Percentiles rank a stretch among this genome's conserved stretches.
Evolutionary conservation across 208 protist genomes (phyloP).

Genomic region (Crithidia sp.): DNA sequence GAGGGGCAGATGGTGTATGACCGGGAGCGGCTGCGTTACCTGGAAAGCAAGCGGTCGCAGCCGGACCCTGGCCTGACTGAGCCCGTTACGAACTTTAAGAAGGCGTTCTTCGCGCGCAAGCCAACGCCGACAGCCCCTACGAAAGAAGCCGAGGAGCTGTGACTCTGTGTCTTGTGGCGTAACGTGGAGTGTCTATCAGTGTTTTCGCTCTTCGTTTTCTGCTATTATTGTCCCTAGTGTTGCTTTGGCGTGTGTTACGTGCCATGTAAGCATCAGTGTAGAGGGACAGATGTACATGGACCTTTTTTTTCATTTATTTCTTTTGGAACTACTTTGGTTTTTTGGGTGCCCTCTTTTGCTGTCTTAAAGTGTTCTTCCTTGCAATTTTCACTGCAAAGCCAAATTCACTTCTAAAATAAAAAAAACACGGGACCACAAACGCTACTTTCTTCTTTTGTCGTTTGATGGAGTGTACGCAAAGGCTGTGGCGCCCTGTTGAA

Average conservation of each 20-base stretch:
- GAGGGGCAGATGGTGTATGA: slow-evolving; percentile 29
- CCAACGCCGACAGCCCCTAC: neutral
- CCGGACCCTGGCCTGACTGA: neutral
- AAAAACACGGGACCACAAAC: too few relatives aligned
- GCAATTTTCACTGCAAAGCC: too few relatives aligned
- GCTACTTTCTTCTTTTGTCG: neutral
- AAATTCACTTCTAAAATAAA: too few relatives aligned
- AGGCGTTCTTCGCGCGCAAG: slow-evolving; percentile 14
- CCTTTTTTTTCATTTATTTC: neutral
- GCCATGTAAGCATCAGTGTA: too few relatives aligned
- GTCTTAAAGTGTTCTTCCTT: too few relatives aligned
- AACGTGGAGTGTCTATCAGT: too few relatives aligned
- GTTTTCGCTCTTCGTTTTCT: too few relatives aligned
- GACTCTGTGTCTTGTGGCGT: neutral
- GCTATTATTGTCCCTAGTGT: too few relatives aligned
- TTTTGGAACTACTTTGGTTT: neutral
- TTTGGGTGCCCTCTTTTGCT: too few relatives aligned
- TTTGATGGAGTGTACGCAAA: too few relatives aligned
- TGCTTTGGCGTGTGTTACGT: too few relatives aligned
- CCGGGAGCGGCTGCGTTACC: slow-evolving; percentile 32
- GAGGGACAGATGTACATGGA: neutral
- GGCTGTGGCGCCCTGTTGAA: too few relatives aligned
- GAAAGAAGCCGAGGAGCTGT: neutral
- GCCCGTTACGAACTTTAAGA: slow-evolving; percentile 18
- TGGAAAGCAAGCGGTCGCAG: slow-evolving; percentile 19